phyloP scores from a whole-genome alignment of 2,329 filamentous ascomycete species.

The Fusarium coffeatum region DNA sequence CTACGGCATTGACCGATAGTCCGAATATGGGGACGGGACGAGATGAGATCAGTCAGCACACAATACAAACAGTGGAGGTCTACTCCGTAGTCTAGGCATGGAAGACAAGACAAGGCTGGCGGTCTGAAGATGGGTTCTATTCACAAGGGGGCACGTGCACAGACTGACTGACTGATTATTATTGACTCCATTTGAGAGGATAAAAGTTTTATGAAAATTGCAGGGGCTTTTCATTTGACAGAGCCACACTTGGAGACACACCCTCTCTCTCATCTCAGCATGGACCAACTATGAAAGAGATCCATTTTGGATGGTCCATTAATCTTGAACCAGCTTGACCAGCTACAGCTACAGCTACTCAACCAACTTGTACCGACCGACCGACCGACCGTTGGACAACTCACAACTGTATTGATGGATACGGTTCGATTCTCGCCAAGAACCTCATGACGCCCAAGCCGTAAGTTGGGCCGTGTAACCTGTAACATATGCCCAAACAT shows the following conservation, averaged over 20 bases:
- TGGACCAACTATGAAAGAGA: slow-evolving; percentile 3
- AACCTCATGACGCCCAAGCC: slow-evolving; percentile 36
- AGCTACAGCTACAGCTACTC: slow-evolving; percentile 13
- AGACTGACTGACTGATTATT: background rate
- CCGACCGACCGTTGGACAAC: slow-evolving; percentile 20
- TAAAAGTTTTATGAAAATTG: slow-evolving; percentile 15
- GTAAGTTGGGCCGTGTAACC: slow-evolving; percentile 37
- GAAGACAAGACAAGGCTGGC: slow-evolving; percentile 12
- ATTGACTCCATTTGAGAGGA: slow-evolving; percentile 3
- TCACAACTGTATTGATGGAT: slow-evolving; percentile 18
- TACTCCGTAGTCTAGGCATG: background rate
- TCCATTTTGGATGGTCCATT: background rate
- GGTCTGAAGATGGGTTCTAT: slow-evolving; percentile 1
- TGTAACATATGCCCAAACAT: slow-evolving; percentile 32
- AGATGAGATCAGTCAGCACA: background rate
- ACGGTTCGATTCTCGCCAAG: slow-evolving; percentile 28
- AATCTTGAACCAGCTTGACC: background rate
- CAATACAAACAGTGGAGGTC: no score
- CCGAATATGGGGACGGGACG: background rate
- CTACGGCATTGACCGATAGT: background rate
- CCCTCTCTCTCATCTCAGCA: slow-evolving; percentile 15
- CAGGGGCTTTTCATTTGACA: slow-evolving; percentile 19
- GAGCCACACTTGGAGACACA: slow-evolving; percentile 6
- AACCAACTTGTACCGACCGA: slow-evolving; percentile 27
- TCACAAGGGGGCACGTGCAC: slow-evolving; percentile 36